These are phyloP conservation scores for Carpinus fangiana DNA, from an alignment of 306 rosid genomes.

Conservation along the genomic window DNA sequence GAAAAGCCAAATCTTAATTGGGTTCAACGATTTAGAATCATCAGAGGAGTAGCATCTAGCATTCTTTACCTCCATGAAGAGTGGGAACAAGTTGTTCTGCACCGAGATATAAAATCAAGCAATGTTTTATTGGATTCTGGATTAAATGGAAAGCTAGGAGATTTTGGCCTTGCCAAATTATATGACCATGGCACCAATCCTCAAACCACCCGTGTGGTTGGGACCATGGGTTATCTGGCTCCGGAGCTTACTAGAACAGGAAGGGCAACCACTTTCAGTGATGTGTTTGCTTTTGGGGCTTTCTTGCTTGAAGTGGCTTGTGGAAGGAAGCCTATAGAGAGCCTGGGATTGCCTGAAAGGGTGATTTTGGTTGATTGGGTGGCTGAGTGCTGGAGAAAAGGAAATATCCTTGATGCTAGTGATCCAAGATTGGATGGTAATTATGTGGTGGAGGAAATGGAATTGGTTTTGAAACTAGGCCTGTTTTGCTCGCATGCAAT, in stretches of 20 bases:
- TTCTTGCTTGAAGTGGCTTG: conserved; percentile 7
- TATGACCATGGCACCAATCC: conserved; percentile 3
- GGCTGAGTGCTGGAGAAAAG: background rate
- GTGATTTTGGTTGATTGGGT: conserved; percentile 1
- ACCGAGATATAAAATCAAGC: background rate
- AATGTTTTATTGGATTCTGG: background rate
- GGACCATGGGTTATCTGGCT: conserved; percentile 5
- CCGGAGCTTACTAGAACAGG: background rate
- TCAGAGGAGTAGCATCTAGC: background rate
- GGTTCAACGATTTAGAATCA: background rate
- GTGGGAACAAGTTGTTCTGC: background rate
- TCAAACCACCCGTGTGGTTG: background rate
- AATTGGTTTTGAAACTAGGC: background rate
- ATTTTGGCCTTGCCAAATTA: background rate
- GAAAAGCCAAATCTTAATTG: background rate
- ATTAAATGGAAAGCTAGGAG: background rate
- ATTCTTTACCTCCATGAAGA: background rate
- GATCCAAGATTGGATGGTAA: conserved; percentile 1
- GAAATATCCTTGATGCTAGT: background rate
- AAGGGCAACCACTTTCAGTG: background rate
- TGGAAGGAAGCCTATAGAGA: background rate
- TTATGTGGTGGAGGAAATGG: background rate
- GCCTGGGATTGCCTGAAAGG: background rate
- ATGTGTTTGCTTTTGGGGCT: conserved; percentile 3
- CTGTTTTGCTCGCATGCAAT: background rate